phyloP scores from a whole-genome alignment of 768 basidiomycete genomes.

The Hirschioporus abietinus region DNA sequence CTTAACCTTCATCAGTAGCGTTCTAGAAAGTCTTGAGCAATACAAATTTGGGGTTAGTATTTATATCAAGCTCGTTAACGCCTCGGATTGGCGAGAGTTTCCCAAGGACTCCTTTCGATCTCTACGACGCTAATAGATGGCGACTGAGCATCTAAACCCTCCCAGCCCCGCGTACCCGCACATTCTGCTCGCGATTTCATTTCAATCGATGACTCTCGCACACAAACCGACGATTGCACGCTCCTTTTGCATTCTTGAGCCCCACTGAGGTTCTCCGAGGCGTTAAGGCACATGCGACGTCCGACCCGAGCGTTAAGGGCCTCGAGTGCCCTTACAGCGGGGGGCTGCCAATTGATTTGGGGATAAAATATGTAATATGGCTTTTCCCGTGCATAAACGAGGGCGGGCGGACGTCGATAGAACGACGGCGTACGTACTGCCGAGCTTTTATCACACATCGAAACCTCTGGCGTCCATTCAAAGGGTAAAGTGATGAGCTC shows the following conservation, averaged over 20 bases:
- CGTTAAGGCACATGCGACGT: not conserved
- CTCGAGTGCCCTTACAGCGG: not conserved
- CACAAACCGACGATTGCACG: not conserved
- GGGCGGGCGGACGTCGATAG: not conserved
- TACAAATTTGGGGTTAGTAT: not conserved
- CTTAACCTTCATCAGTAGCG: not conserved
- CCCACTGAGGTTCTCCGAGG: not conserved
- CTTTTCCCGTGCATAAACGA: not conserved
- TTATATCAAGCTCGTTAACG: constrained; percentile 1
- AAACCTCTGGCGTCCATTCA: not conserved
- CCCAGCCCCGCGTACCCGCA: not conserved
- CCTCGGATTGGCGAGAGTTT: not conserved
- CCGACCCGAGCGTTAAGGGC: not conserved
- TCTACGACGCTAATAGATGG: not conserved
- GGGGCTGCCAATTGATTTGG: not conserved
- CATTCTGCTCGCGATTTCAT: not conserved
- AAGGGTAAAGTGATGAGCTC: not conserved
- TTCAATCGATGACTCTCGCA: not conserved
- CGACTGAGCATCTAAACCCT: not conserved
- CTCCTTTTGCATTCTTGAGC: not conserved
- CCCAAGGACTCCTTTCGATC: not conserved
- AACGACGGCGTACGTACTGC: not conserved
- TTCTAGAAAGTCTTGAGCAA: not conserved
- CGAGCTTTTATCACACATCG: not conserved
- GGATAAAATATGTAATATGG: constrained; percentile 1